Conservation (phyloP, 352 stramenopile species). For the Phytophthora ohioensis region DNA sequence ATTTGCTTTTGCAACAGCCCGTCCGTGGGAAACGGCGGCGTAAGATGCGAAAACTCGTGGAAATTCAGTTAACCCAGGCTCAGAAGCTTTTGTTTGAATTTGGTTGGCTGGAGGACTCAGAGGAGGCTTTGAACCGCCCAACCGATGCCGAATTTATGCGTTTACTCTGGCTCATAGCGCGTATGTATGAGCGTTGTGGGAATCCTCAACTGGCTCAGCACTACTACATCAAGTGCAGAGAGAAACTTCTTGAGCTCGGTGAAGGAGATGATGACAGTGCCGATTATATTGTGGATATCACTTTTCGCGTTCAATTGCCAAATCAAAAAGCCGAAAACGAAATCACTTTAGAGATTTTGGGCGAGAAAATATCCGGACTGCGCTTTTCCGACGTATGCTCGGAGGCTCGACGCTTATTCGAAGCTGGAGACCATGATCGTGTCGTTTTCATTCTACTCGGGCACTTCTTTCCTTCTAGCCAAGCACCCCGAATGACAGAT, state of each 20-base stretch:
- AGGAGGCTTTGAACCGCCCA: slow-evolving; percentile 14
- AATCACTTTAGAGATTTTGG: slow-evolving; percentile 52
- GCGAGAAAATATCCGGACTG: slow-evolving; percentile 59
- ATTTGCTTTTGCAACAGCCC: slow-evolving; percentile 48
- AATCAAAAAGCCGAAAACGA: slow-evolving; percentile 53
- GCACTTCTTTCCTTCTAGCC: slow-evolving; percentile 65
- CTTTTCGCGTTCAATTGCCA: slow-evolving; percentile 41
- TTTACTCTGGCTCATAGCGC: slow-evolving; percentile 67
- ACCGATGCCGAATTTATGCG: slow-evolving; percentile 38
- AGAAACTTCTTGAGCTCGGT: slow-evolving; percentile 28
- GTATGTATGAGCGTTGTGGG: slow-evolving; percentile 55
- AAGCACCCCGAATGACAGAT: slow-evolving; percentile 56
- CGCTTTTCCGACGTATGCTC: slow-evolving; percentile 67
- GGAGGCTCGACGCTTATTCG: slow-evolving; percentile 55
- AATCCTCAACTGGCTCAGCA: slow-evolving; percentile 56
- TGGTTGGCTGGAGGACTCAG: slow-evolving; percentile 46
- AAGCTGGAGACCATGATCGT: slow-evolving; percentile 46
- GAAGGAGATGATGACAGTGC: slow-evolving; percentile 4
- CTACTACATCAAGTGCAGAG: slow-evolving; percentile 66
- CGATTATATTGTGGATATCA: neutral
- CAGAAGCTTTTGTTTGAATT: slow-evolving; percentile 58
- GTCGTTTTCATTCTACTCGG: slow-evolving; percentile 50
- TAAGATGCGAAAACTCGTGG: slow-evolving; percentile 34
- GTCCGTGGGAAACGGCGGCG: slow-evolving; percentile 32
- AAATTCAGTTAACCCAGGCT: slow-evolving; percentile 36